Percentiles rank a stretch among this genome's conserved stretches.
phyloP scores from a whole-genome alignment of 495 filamentous ascomycete species.

The Melanomma pulvis-pyrius region DNA sequence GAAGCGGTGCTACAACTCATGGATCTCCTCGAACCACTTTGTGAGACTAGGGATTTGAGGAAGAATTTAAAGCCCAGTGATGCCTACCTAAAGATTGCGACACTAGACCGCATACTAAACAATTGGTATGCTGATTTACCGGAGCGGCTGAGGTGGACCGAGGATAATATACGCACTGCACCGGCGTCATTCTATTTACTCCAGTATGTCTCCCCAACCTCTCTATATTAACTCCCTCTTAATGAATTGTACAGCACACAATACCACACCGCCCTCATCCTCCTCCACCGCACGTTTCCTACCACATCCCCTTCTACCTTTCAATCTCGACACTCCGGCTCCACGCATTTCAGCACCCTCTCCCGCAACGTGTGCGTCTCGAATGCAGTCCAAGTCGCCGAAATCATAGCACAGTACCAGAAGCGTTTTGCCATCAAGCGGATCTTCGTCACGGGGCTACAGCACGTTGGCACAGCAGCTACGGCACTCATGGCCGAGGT shows the following conservation, averaged over 20 bases:
- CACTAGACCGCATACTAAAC: slow-evolving; percentile 19
- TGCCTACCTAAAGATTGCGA: slow-evolving; percentile 25
- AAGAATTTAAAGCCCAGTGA: slow-evolving; percentile 23
- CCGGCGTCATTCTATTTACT: slow-evolving; percentile 16
- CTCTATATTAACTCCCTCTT: not conserved
- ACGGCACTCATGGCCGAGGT: slow-evolving; percentile 29
- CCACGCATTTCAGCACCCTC: slow-evolving; percentile 19
- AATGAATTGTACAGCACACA: slow-evolving; percentile 10
- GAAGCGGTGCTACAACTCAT: slow-evolving; percentile 23
- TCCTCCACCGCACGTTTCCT: slow-evolving; percentile 24
- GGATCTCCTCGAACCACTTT: slow-evolving; percentile 24
- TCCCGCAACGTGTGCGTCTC: slow-evolving; percentile 24
- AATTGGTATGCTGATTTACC: slow-evolving; percentile 27
- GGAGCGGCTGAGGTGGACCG: slow-evolving; percentile 12
- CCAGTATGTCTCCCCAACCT: slow-evolving; percentile 6
- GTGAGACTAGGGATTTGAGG: slow-evolving; percentile 17
- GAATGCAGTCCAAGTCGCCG: slow-evolving; percentile 21
- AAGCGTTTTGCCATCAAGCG: slow-evolving; percentile 4
- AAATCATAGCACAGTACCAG: slow-evolving; percentile 12
- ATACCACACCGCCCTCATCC: slow-evolving; percentile 28
- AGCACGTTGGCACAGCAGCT: slow-evolving; percentile 20
- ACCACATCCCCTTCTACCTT: not conserved
- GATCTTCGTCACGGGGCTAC: slow-evolving; percentile 23
- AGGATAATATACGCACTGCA: slow-evolving; percentile 12
- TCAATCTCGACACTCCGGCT: slow-evolving; percentile 9